These are phyloP conservation scores for Gillenia trifoliata DNA, from an alignment of 306 rosid species.

Conservation along the genomic window DNA sequence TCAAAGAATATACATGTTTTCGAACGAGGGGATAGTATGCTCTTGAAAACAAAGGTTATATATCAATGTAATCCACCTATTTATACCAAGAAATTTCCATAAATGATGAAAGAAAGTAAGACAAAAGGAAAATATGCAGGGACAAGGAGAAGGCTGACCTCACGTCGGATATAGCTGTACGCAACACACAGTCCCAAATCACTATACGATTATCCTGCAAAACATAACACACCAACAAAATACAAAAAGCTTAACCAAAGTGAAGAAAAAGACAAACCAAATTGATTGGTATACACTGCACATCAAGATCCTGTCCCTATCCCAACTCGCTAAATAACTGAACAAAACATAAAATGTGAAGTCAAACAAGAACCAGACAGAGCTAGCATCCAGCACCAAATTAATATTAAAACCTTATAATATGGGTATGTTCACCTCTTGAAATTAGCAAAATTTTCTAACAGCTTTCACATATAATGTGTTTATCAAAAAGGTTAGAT, in stretches of 20 bases:
- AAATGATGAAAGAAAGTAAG: constrained; percentile 7
- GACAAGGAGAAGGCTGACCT: constrained; percentile 43
- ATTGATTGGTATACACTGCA: neutral
- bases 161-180: constrained; percentile 91
- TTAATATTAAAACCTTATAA: no score
- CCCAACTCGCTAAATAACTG: neutral
- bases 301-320: neutral
- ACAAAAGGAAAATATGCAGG: neutral
- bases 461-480: neutral
- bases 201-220: constrained; percentile 77
- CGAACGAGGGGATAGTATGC: no score
- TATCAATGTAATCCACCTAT: constrained; percentile 87
- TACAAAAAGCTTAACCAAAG: neutral
- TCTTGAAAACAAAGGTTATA: no score
- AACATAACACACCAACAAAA: neutral
- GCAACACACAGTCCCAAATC: constrained; percentile 85
- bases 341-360: neutral
- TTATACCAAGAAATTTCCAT: constrained; percentile 22
- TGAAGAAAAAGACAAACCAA: neutral
- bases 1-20: no score
- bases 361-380: neutral
- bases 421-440: no score
- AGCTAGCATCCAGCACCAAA: neutral
- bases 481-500: neutral
- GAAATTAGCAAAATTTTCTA: no score